These are phyloP conservation scores for Solanum piurae DNA, from an alignment of 257 asterid genomes.

Conservation along the genomic window DNA sequence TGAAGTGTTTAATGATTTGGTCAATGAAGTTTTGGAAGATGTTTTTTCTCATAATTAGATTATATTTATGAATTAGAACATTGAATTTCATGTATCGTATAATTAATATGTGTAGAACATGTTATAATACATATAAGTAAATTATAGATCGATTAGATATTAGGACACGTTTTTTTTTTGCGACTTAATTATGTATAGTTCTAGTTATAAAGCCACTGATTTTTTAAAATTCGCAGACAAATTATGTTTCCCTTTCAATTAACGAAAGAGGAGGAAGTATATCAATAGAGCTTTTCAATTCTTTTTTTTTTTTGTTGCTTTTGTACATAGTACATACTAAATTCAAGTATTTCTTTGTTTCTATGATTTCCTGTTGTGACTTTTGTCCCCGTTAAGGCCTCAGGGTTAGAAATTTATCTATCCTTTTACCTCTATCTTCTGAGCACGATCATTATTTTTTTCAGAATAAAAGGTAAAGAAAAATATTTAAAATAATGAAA, in stretches of 20 bases:
- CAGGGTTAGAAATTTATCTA: no score
- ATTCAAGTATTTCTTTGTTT: not conserved
- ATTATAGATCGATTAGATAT: not conserved
- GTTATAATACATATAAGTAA: not conserved
- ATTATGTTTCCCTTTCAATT: not conserved
- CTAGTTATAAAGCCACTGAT: not conserved
- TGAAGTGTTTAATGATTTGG: conserved; percentile 25
- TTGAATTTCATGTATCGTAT: not conserved
- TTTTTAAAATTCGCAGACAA: not conserved
- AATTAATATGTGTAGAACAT: not conserved
- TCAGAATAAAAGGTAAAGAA: no score
- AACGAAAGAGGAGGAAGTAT: not conserved
- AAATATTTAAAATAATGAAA: no score
- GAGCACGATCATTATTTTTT: no score
- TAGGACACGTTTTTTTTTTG: not conserved
- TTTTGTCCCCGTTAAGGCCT: not conserved
- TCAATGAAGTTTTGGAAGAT: conserved; percentile 34
- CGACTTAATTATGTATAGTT: not conserved
- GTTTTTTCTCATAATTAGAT: not conserved
- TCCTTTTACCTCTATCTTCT: no score
- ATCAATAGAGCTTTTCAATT: not conserved
- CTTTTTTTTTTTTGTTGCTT: not conserved
- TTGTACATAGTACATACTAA: not conserved
- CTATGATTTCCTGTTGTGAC: not conserved
- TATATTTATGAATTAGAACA: not conserved